Conservation (phyloP, 495 filamentous ascomycete species). For the Antarctomyces pellizariae region DNA sequence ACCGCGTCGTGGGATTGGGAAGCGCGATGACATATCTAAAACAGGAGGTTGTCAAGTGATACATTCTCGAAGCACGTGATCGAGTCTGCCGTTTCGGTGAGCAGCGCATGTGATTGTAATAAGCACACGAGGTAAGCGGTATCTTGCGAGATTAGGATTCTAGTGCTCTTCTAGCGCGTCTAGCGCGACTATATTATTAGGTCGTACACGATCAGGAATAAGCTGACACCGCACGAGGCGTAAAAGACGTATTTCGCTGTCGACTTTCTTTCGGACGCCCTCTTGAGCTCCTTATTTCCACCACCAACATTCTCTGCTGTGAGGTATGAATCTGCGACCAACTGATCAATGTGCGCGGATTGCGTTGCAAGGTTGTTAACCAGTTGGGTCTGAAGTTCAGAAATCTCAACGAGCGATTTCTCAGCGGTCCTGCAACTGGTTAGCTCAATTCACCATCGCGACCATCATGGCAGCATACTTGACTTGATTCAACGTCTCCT, state of each 20-base stretch:
- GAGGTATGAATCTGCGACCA: conserved; percentile 61
- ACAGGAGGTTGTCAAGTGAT: no score
- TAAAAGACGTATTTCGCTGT: conserved; percentile 79
- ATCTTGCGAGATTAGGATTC: no score
- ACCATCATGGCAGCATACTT: conserved; percentile 29
- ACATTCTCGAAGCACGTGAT: no score
- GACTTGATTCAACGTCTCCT: conserved; percentile 78
- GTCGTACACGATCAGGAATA: conserved; percentile 80
- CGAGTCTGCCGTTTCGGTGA: no score
- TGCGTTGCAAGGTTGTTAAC: conserved; percentile 67
- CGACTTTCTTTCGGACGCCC: conserved; percentile 56
- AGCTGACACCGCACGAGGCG: conserved; percentile 58
- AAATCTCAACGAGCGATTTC: conserved; percentile 76
- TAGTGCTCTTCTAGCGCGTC: no score
- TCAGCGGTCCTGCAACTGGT: conserved; percentile 47
- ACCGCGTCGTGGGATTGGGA: no score
- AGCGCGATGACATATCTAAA: no score
- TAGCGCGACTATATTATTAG: conserved; percentile 66
- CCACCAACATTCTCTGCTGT: conserved; percentile 70
- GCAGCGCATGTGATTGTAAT: no score
- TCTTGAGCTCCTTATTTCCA: conserved; percentile 80
- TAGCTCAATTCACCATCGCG: conserved; percentile 1
- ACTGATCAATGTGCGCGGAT: conserved; percentile 62
- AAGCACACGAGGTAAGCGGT: no score
- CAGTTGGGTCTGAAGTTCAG: conserved; percentile 72